Base-by-base conservation (phyloP, 1,139 yeast species). In the Saccharomyces hybrid region DNA sequence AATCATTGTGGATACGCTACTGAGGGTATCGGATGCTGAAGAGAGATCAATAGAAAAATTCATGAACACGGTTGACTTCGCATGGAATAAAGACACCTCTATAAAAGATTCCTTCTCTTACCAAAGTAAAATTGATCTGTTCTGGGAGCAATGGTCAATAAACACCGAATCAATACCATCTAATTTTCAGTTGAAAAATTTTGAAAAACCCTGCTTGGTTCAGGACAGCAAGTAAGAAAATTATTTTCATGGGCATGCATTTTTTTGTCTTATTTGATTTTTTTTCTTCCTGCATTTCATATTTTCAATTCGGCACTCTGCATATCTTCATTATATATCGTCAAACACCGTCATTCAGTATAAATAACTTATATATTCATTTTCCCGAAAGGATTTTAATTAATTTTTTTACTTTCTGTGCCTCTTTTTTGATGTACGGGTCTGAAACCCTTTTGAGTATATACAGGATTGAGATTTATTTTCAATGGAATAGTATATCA, bases 1-100 rank as follows among this genome's bases (percentile, higher is more conserved):
- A 31, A 53, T 59, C 21, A 59, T 64, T 16, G 60, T 61, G 16
- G 62, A 58, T 21, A 54, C 58, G 9, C 51, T 64, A 34, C 41
- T 62, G 29, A 46, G 51, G 11, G 44, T 38, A 16, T 44, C 61
- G 5, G 62, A 63, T 32, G 56, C 56, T 4, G 49, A 51, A 9
- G 51, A 55, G 6, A 58, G 68, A 54, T 56, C 61, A 1, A 47
- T 63, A 47, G 48, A 46, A 8, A 49, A 55, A 5, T 61, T 62
- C n/a, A 49, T 53, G 27, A 47, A 49, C 12, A 27, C 27, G 21
- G 21, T 56, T 16, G 52, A 52, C 14, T 26, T 41, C 8, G 42
- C 48, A 14, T 38, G 52, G 49, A 38, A 53, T 21, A 28, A 46
- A 47, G 27, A 51, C 53, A 16, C 51, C 47, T 48, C 48, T 26